These are phyloP conservation scores for Coniochaeta sp. DNA, from an alignment of 2,329 filamentous ascomycete species.

Conservation along the genomic window DNA sequence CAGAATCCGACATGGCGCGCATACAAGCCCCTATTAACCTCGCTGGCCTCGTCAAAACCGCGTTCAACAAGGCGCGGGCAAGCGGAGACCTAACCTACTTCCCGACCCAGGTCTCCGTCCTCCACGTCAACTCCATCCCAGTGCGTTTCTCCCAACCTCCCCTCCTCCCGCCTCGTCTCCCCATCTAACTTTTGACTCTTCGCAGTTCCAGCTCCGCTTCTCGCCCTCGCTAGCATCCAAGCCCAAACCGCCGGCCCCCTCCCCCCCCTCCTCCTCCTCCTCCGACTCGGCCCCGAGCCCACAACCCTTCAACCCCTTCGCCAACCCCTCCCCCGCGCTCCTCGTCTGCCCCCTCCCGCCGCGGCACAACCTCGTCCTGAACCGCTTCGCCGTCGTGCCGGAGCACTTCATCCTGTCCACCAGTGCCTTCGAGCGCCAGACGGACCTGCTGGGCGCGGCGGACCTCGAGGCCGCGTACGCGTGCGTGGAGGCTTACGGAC, in stretches of 20 bases:
- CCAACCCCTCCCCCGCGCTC: constrained; percentile 47
- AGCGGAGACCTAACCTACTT: constrained; percentile 46
- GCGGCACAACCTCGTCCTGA: constrained; percentile 59
- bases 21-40: constrained; percentile 37
- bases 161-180: no score
- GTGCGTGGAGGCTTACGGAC: constrained; percentile 50
- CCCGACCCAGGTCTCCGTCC: constrained; percentile 43
- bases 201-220: constrained; percentile 67
- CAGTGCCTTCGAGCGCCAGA: constrained; percentile 55
- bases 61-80: constrained; percentile 39
- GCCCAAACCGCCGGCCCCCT: constrained; percentile 38
- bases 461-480: constrained; percentile 56
- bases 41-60: constrained; percentile 40
- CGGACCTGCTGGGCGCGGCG: constrained; percentile 49
- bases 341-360: constrained; percentile 43
- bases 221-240: constrained; percentile 63
- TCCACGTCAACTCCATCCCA: constrained; percentile 33
- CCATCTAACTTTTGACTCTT: constrained; percentile 19
- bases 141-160: constrained; percentile 24
- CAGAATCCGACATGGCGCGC: constrained; percentile 23
- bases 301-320: constrained; percentile 56
- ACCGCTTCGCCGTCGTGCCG: constrained; percentile 67
- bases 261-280: not conserved
- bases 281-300: constrained; percentile 18
- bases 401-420: constrained; percentile 69